Base-by-base conservation (phyloP, 2,329 filamentous ascomycete genomes). In the Colletotrichum echinochloae region DNA sequence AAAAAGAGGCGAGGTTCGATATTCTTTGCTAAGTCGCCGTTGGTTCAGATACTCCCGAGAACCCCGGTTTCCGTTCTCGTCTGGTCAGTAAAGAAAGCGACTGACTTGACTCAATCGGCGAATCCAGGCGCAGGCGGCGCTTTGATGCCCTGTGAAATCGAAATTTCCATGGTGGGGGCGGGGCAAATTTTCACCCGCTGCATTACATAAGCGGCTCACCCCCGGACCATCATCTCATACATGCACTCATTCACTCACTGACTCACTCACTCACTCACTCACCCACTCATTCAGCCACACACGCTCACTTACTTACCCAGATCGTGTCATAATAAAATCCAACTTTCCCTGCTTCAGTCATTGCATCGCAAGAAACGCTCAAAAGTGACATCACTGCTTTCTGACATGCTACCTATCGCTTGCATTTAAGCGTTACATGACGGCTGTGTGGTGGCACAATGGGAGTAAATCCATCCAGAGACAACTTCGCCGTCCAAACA, bases 131-230 rank as follows among this genome's bases (percentile, higher is more conserved):
- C 66, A 41, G 54, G 52, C 61, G 56, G 49, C 66, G 41, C 56
- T 49, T 69, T 63, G 57, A 30, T 54, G 65, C 65, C 69, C 60
- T 62, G 66, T 54, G 66, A 60, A 64, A 65, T 72, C 46, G 65
- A 73, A 73, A 73, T 69, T 66, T 66, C 68, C 60, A 73, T 74
- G 68, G 72, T 73, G 72, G 72, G 72, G 71, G 72, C 72, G 71
- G 72, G 72, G 72, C 71, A 73, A 66, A 59, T 66, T 66, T 73
- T 71, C 61, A 71, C 62, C 68, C 35, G 18, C 60, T 33, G 11
- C 26, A 1, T 74, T 72, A 74, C 71, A 66, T 73, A 74, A 73
- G 66, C 70, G 51, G 12, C 54, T 67, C 70, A 66, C 63, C 60
- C 51, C 57, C 20, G 5, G 12, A 20, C 35, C 8, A 18, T 12